A percentile compares a stretch with the other conserved stretches of the same genome.
phyloP scores from a whole-genome alignment of 2,329 filamentous ascomycete species.

The Exserohilum rostratum region DNA sequence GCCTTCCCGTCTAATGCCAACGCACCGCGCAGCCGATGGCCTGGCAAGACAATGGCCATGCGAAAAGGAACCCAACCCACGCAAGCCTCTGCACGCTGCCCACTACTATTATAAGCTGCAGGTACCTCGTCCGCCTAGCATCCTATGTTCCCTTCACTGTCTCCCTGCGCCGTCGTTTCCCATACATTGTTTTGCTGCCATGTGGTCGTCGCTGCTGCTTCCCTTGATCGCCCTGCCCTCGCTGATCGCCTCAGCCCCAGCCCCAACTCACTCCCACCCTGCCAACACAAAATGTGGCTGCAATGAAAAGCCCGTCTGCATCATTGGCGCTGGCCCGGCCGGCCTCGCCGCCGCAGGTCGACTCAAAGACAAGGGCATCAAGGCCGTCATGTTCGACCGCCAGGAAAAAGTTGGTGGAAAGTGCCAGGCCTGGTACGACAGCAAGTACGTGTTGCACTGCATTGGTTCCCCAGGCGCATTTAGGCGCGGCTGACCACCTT shows the following conservation, averaged over 20 bases:
- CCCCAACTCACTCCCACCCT: too few relatives aligned
- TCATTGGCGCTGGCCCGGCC: slow-evolving; percentile 47
- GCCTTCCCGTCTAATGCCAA: slow-evolving; percentile 35
- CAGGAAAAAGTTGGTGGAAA: slow-evolving; percentile 46
- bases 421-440: slow-evolving; percentile 47
- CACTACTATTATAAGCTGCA: slow-evolving; percentile 33
- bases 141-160: slow-evolving; percentile 13
- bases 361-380: slow-evolving; percentile 44
- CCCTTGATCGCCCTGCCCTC: slow-evolving; percentile 29
- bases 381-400: slow-evolving; percentile 46
- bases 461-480: slow-evolving; percentile 18
- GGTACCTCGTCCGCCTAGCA: slow-evolving; percentile 23
- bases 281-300: slow-evolving; percentile 22
- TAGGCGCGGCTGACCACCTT: slow-evolving; percentile 43
- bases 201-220: slow-evolving; percentile 30
- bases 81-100: slow-evolving; percentile 13
- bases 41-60: slow-evolving; percentile 15
- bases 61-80: slow-evolving; percentile 14
- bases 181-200: slow-evolving; percentile 5
- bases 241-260: slow-evolving; percentile 35
- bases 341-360: slow-evolving; percentile 43
- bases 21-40: slow-evolving; percentile 46
- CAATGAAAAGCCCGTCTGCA: slow-evolving; percentile 42
- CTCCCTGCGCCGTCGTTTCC: not conserved
- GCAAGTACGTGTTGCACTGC: slow-evolving; percentile 43